Base-by-base conservation (phyloP, 352 stramenopile genomes). In the Pythium folliculosum region DNA sequence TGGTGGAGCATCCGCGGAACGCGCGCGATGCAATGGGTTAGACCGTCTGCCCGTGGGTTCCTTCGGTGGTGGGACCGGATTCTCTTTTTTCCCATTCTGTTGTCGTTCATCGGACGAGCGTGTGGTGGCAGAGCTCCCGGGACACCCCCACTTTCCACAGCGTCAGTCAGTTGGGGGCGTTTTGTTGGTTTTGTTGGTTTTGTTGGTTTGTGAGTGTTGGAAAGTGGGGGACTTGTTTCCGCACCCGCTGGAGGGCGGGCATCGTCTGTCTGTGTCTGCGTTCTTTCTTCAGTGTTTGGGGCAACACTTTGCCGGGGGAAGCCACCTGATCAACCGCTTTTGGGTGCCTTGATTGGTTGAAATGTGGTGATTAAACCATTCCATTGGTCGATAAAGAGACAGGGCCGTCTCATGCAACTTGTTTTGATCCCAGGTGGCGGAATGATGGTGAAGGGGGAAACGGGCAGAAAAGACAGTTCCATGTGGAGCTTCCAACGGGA, bases 221-320 rank as follows among this genome's bases (percentile, higher is more conserved):
- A 43, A 17, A 17, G 9, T 43, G 37, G 9, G 35, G 27, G 27
- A 32, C 27, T 32, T 32, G 5, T 54, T 54, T 55, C 30, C 3
- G 21, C 19, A 21, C 37, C 27, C 22, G 49, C 2, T 23, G 21
- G 23, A 4, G 22, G 19, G n/a, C 4, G 8, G 35, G 27, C 27
- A 32, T 32, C 27, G 27, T 25, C 35, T 6, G 25, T 68, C 61
- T 68, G 61, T 68, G 61, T 68, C 40, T 62, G 55, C 55, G 55
- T 62, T 62, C 14, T 52, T 62, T 37, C 55, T 52, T 37, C 37
- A 50, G 55, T n/a, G 53, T 49, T 60, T 40, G 37, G 55, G 37
- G 55, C 38, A 48, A 60, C 35, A 21, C 37, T 35, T 60, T 32
- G 27, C 27, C 27, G 27, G 27, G 27, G 27, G 27, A 32, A 32